These are phyloP conservation scores for Colletotrichum melonis DNA, from an alignment of 2,329 filamentous ascomycete species.

Conservation along the genomic window DNA sequence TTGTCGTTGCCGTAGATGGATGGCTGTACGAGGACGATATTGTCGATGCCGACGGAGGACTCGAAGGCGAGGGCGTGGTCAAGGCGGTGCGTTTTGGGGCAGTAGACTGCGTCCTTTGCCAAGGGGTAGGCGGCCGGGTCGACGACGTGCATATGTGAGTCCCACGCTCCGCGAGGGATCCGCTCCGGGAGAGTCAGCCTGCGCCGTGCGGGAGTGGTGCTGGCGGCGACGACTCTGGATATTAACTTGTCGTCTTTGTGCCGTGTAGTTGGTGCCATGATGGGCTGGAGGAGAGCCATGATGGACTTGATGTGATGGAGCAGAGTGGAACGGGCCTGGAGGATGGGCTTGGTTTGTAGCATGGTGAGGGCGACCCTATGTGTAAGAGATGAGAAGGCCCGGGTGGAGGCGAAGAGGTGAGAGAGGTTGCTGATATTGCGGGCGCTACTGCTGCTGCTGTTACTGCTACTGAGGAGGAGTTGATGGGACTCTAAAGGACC, in stretches of 20 bases:
- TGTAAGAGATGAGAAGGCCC: constrained; percentile 1
- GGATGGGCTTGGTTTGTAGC: constrained; percentile 16
- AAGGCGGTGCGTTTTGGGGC: constrained; percentile 60
- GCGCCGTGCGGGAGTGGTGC: constrained; percentile 3
- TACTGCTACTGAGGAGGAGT: not conserved
- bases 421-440: not conserved
- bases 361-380: constrained; percentile 7
- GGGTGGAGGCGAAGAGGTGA: not conserved
- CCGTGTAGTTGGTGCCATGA: constrained; percentile 8
- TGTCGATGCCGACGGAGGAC: constrained; percentile 59
- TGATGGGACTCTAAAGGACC: not conserved
- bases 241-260: constrained; percentile 13
- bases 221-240: not conserved
- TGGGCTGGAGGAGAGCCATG: constrained; percentile 30
- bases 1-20: constrained; percentile 73
- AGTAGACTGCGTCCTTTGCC: constrained; percentile 60
- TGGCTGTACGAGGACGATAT: constrained; percentile 70
- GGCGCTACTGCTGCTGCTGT: not conserved
- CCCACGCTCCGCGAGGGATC: constrained; percentile 63
- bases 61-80: constrained; percentile 64
- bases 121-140: constrained; percentile 64
- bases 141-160: constrained; percentile 73
- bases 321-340: constrained; percentile 11
- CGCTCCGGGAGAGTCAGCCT: constrained; percentile 32
- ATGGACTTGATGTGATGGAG: constrained; percentile 9